A percentile compares a stretch with the other conserved stretches of the same genome.
These are phyloP conservation scores for Ceratobasidium sp. DNA, from an alignment of 1,284 basidiomycete species.

Conservation along the genomic window DNA sequence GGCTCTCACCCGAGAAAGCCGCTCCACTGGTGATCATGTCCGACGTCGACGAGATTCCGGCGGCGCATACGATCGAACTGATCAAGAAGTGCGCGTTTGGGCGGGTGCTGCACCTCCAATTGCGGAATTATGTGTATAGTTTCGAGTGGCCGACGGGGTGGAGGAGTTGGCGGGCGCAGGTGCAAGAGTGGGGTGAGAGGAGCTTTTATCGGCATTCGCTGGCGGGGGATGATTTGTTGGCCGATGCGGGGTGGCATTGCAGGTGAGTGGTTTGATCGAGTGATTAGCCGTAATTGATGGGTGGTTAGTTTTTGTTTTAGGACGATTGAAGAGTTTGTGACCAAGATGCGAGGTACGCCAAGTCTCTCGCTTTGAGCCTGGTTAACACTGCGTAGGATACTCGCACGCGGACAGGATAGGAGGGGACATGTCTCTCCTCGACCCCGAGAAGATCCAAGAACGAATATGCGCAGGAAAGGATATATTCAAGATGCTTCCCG, in stretches of 20 bases:
- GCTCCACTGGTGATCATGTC: constrained; percentile 64
- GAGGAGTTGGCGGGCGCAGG: constrained; percentile 63
- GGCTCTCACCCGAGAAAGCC: constrained; percentile 49
- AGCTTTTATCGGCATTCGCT: constrained; percentile 64
- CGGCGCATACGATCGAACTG: constrained; percentile 61
- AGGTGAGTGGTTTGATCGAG: constrained; percentile 42
- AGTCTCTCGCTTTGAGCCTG: neutral
- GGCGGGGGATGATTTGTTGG: constrained; percentile 59
- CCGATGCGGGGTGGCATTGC: constrained; percentile 63
- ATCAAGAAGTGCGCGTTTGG: constrained; percentile 66
- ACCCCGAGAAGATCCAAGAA: constrained; percentile 61
- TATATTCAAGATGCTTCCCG: constrained; percentile 70
- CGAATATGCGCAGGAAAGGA: constrained; percentile 68
- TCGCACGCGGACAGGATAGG: constrained; percentile 70
- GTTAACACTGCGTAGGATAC: constrained; percentile 53
- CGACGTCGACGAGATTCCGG: constrained; percentile 74
- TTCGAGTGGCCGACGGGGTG: constrained; percentile 66
- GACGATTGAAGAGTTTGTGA: constrained; percentile 62
- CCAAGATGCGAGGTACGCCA: constrained; percentile 59
- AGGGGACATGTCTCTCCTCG: constrained; percentile 58
- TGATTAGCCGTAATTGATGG: constrained; percentile 48
- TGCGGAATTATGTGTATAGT: constrained; percentile 70
- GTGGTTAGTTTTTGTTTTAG: constrained; percentile 71
- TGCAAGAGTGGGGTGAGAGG: constrained; percentile 55
- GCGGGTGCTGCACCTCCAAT: constrained; percentile 64